phyloP scores from a whole-genome alignment of 164 flowering plant genomes.

The Euptelea pleiosperma region DNA sequence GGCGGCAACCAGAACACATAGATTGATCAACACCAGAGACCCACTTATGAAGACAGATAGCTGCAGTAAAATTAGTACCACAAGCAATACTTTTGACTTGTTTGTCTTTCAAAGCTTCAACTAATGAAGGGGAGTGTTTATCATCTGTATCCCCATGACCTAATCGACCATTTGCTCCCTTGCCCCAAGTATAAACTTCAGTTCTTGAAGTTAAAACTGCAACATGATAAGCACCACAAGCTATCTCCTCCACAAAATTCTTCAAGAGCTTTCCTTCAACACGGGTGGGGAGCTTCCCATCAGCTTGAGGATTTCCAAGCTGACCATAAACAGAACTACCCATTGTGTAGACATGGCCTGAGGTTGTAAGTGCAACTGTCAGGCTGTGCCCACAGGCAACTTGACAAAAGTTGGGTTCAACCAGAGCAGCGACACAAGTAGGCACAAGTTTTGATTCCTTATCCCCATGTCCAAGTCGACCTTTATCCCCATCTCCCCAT shows the following conservation, averaged over 20 bases:
- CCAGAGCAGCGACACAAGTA: slow-evolving; percentile 95
- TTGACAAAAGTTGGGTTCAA: slow-evolving; percentile 89
- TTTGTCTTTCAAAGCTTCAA: slow-evolving; percentile 92
- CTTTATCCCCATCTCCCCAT: slow-evolving; percentile 99
- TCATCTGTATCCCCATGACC: slow-evolving; percentile 97
- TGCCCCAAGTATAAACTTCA: slow-evolving; percentile 99
- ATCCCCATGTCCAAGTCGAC: slow-evolving; percentile 95
- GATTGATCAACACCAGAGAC: slow-evolving; percentile 95
- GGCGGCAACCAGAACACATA: slow-evolving; percentile 95
- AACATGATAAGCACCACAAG: slow-evolving; percentile 98
- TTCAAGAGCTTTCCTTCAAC: slow-evolving; percentile 88
- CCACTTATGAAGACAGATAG: slow-evolving; percentile 94
- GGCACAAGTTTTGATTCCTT: slow-evolving; percentile 90
- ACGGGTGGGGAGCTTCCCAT: slow-evolving; percentile 84
- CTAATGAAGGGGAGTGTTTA: slow-evolving; percentile 65
- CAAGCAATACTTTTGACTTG: slow-evolving; percentile 97
- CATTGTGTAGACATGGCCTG: slow-evolving; percentile 94
- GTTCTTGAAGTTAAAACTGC: slow-evolving; percentile 90
- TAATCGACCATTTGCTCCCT: slow-evolving; percentile 92
- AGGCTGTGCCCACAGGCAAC: slow-evolving; percentile 96
- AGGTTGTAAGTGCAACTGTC: slow-evolving; percentile 90
- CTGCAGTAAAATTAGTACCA: slow-evolving; percentile 90
- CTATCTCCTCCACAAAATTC: slow-evolving; percentile 90
- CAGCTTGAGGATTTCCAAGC: slow-evolving; percentile 90
- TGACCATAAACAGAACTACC: slow-evolving; percentile 97